Base-by-base conservation (phyloP, 306 rosid genomes). In the Rosa lucieae region DNA sequence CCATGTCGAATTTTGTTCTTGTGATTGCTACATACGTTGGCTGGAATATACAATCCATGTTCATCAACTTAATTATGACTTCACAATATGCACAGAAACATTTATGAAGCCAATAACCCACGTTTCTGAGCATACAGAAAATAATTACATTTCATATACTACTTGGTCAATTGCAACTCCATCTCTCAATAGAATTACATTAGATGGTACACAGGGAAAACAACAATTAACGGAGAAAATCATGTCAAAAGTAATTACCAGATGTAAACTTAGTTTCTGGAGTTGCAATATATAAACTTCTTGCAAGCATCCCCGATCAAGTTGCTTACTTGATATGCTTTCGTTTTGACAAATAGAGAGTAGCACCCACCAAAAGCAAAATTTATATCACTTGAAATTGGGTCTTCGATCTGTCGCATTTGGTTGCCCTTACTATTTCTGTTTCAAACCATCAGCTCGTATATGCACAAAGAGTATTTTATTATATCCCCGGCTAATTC, bases 401-500 rank as follows among this genome's bases (percentile, higher is more conserved):
- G 15, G 55, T 52, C 65, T 10, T 37, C 9, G 15, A 52, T 53
- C 67, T 12, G 62, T 20, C 20, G 8, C 21, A 20, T 48, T 21
- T 17, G 20, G 23, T 35, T 47, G 51, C 35, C 47, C 77, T 29
- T 42, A 69, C 75, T 63, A 78, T 18, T 74, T 67, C 77, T 75
- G 56, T 68, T 74, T 81, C 20, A 70, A 62, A 66, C 85, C 80
- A 66, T 81, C 89, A 0, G 79, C 51, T 55, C 91, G 87, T 61
- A 82, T 21, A 82, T 95, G 94, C 53, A 93, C 91, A 46, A 95
- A 95, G 40, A 86, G 39, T 78, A 90, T 83, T 26, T 85, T 82
- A 32, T 85, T 88, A 83, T 82, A 86, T 8, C 93, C 99, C 23
- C 86, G 81, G 53, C 87, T 89, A 23, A 93, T 87, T 86, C 96